phyloP scores from a whole-genome alignment of 345 rosid genomes.

The Draba incana region DNA sequence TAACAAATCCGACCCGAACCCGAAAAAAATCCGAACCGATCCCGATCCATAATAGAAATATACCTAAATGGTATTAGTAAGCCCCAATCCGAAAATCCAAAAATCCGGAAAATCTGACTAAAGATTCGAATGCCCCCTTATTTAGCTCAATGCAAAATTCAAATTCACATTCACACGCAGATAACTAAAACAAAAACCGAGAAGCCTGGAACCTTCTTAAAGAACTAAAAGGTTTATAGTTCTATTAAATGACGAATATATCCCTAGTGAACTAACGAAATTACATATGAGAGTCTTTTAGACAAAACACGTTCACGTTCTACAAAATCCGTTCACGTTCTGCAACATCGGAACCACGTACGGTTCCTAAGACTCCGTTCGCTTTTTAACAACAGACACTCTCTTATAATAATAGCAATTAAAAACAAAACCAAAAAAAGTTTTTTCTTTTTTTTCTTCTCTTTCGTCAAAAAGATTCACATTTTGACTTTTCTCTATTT shows the following conservation, averaged over 20 bases:
- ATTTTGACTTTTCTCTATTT: conserved; percentile 22
- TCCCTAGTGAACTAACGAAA: conserved; percentile 4
- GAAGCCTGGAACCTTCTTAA: neutral
- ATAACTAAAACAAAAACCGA: neutral
- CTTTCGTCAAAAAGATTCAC: conserved; percentile 33
- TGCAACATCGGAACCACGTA: conserved; percentile 42
- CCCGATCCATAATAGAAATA: no score
- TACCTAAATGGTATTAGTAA: no score
- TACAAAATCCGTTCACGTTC: conserved; percentile 36
- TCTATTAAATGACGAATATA: neutral
- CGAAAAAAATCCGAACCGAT: no score
- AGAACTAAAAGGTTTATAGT: neutral
- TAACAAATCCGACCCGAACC: no score
- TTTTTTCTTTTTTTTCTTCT: neutral
- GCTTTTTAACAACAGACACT: neutral
- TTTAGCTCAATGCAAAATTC: no score
- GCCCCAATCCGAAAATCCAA: no score
- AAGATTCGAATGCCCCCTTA: no score
- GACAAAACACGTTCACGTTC: conserved; percentile 36
- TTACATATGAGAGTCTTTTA: neutral
- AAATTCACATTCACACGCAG: no score
- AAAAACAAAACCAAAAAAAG: neutral
- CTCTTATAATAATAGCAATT: conserved; percentile 11
- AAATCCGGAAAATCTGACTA: no score
- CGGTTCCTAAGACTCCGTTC: conserved; percentile 41